Evolutionary conservation across 805 yeast species (phyloP).

Genomic region (Komagataella populi): DNA sequence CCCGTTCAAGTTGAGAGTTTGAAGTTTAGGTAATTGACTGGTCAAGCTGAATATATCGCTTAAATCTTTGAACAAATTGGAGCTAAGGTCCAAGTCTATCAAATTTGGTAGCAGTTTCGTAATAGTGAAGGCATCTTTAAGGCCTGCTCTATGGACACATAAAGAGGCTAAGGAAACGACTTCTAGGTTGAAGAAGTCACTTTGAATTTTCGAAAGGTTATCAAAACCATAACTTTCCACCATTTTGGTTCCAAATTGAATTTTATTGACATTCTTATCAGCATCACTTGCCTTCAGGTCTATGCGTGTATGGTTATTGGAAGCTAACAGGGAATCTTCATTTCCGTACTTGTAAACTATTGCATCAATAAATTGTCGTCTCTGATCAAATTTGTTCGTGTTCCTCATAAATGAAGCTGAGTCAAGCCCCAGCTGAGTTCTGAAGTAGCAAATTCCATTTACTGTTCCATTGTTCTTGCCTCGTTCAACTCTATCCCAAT

Average conservation of each 20-base stretch:
- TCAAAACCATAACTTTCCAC: conserved; percentile 59
- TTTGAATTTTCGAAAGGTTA: conserved; percentile 31
- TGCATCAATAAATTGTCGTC: conserved; percentile 29
- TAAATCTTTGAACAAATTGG: conserved; percentile 36
- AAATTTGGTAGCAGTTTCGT: conserved; percentile 10
- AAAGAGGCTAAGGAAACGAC: conserved; percentile 33
- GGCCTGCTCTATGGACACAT: conserved; percentile 16
- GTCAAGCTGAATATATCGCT: conserved; percentile 23
- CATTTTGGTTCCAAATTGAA: conserved; percentile 39
- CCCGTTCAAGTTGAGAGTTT: conserved; percentile 37
- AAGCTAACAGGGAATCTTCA: conserved; percentile 9
- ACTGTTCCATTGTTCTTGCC: conserved; percentile 65
- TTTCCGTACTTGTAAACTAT: conserved; percentile 33
- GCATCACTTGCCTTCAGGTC: conserved; percentile 4
- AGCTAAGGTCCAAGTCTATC: conserved; percentile 40
- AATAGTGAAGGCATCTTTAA: conserved; percentile 2
- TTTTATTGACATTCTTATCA: conserved; percentile 10
- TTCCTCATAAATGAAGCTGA: conserved; percentile 56
- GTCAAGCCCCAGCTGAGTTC: conserved; percentile 14
- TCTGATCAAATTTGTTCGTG: conserved; percentile 15
- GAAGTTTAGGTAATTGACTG: conserved; percentile 20
- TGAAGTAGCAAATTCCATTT: conserved; percentile 44
- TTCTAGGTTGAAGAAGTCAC: conserved; percentile 28
- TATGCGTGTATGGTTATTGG: not conserved
- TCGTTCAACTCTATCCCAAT: conserved; percentile 63